phyloP scores from a whole-genome alignment of 805 yeast species.

The Kodamaea kaohsiungensis region DNA sequence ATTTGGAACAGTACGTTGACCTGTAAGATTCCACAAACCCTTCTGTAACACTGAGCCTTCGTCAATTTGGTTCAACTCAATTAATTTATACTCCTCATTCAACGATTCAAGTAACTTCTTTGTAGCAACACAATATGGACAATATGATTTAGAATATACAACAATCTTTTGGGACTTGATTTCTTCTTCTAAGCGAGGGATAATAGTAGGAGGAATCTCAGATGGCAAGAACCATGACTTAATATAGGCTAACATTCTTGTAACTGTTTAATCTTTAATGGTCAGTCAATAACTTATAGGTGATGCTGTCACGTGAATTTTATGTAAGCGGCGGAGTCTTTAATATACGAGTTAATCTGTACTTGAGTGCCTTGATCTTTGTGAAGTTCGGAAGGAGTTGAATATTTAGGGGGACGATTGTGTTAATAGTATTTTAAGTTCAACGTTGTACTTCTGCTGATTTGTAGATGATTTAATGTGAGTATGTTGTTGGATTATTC shows the following conservation, averaged over 20 bases:
- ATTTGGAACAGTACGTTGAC: conserved; percentile 39
- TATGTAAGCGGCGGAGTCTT: no score
- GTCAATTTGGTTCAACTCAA: conserved; percentile 28
- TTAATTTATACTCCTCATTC: conserved; percentile 22
- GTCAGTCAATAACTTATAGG: background rate
- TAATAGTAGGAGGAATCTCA: conserved; percentile 1
- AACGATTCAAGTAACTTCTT: conserved; percentile 32
- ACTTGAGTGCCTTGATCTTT: no score
- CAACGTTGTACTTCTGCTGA: no score
- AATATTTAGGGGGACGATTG: no score
- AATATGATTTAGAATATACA: conserved; percentile 37
- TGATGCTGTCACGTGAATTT: no score
- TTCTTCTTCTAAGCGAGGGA: conserved; percentile 6
- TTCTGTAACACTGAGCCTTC: conserved; percentile 32
- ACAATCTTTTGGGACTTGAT: conserved; percentile 18
- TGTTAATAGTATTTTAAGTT: no score
- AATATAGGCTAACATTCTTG: conserved; percentile 10
- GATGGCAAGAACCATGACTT: conserved; percentile 11
- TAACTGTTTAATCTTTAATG: background rate
- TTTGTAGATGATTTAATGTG: no score
- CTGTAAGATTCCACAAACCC: conserved; percentile 32
- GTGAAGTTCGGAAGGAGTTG: no score
- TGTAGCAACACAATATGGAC: conserved; percentile 46
- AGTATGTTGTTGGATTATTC: no score
- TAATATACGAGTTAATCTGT: no score